Percentiles rank a stretch among this genome's conserved stretches.
Evolutionary conservation across 192 early-diverging fungal genomes (phyloP).

Genomic region (Coemansia sp.): DNA sequence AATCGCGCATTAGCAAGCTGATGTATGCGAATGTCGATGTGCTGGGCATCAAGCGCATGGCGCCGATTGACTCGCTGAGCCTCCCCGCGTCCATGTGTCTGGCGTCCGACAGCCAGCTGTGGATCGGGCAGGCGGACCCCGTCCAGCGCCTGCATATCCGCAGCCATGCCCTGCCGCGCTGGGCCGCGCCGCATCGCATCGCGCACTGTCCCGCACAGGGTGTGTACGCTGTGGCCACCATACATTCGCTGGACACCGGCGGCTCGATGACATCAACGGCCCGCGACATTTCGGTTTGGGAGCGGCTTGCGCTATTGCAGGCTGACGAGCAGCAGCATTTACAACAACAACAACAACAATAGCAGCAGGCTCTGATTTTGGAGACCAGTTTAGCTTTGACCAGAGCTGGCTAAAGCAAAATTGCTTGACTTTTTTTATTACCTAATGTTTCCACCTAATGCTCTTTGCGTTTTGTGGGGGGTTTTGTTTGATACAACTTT

Average conservation of each 20-base stretch:
- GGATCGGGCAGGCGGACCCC: slow-evolving; percentile 75
- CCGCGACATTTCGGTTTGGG: slow-evolving; percentile 2
- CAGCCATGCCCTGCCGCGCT: slow-evolving; percentile 58
- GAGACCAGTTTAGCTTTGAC: too few species aligned
- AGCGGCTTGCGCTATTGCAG: slow-evolving; percentile 8
- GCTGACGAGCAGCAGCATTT: slow-evolving; percentile 10
- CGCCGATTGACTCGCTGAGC: slow-evolving; percentile 54
- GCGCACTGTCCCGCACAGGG: slow-evolving; percentile 54
- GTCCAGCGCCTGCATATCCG: slow-evolving; percentile 84
- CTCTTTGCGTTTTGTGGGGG: too few species aligned
- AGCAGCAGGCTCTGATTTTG: too few species aligned
- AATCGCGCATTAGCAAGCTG: slow-evolving; percentile 57
- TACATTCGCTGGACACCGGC: slow-evolving; percentile 25
- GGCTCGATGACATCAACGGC: neutral
- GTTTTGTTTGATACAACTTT: too few species aligned
- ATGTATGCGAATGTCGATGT: slow-evolving; percentile 82
- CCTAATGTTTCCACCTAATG: too few species aligned
- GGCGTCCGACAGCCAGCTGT: slow-evolving; percentile 57
- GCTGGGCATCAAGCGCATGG: slow-evolving; percentile 62
- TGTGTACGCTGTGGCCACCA: slow-evolving; percentile 67
- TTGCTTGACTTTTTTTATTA: too few species aligned
- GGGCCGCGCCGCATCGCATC: slow-evolving; percentile 68
- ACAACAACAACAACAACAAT: too few species aligned
- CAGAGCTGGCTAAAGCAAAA: too few species aligned
- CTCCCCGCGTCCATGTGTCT: slow-evolving; percentile 63